phyloP scores from a whole-genome alignment of 2,329 filamentous ascomycete genomes.

The Monosporascus sp. region DNA sequence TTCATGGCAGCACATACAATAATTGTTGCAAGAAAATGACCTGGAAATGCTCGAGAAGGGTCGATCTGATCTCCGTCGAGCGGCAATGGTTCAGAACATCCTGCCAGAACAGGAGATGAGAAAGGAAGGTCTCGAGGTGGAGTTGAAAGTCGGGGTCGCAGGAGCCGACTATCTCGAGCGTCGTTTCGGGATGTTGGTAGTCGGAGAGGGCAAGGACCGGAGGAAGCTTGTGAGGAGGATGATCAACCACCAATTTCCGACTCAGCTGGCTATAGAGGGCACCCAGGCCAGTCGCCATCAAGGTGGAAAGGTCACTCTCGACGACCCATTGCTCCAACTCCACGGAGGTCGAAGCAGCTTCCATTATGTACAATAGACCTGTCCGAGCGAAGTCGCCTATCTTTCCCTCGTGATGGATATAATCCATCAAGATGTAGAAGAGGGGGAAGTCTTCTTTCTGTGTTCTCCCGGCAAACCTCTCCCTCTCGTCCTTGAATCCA shows the following conservation, averaged over 20 bases:
- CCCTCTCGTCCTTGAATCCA: slow-evolving; percentile 42
- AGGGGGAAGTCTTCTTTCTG: slow-evolving; percentile 91
- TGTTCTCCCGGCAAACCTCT: slow-evolving; percentile 76
- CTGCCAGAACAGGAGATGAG: slow-evolving; percentile 95
- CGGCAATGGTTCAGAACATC: slow-evolving; percentile 94
- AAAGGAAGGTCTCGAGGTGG: slow-evolving; percentile 91
- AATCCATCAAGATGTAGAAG: slow-evolving; percentile 93
- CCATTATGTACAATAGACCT: slow-evolving; percentile 90
- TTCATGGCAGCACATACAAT: slow-evolving; percentile 51
- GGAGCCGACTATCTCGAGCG: slow-evolving; percentile 67
- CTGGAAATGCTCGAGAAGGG: slow-evolving; percentile 92
- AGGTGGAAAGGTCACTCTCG: slow-evolving; percentile 88
- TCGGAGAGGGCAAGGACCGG: slow-evolving; percentile 86
- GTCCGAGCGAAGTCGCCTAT: slow-evolving; percentile 95
- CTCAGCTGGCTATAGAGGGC: slow-evolving; percentile 64
- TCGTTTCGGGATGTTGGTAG: slow-evolving; percentile 67
- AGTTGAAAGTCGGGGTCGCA: slow-evolving; percentile 71
- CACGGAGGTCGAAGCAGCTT: slow-evolving; percentile 78
- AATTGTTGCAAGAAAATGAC: slow-evolving; percentile 93
- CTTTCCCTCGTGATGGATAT: slow-evolving; percentile 91
- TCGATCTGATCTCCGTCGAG: slow-evolving; percentile 87
- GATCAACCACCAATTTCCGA: slow-evolving; percentile 76
- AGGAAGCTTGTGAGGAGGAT: slow-evolving; percentile 69
- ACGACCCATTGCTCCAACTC: slow-evolving; percentile 93
- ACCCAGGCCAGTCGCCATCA: slow-evolving; percentile 94